A percentile compares a stretch with the other conserved stretches of the same genome.
Evolutionary conservation across 2,329 filamentous ascomycete genomes (phyloP).

Genomic region (Calonectria henricotiae): DNA sequence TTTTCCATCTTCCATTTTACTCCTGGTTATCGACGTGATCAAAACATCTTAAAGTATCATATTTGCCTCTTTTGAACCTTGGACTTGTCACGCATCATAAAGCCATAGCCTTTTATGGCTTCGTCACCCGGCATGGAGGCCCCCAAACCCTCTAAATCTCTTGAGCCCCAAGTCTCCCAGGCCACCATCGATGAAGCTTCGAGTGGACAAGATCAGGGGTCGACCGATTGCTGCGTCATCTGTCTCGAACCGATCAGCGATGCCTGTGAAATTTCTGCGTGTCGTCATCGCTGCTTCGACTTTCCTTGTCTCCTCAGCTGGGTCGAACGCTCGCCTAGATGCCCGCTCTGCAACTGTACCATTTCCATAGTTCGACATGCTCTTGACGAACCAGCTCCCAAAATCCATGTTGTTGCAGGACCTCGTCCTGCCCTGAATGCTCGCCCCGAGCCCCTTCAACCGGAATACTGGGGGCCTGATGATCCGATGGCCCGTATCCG

Average conservation of each 20-base stretch:
- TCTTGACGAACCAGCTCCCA: conserved; percentile 65
- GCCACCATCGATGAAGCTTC: conserved; percentile 52
- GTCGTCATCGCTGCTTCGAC: conserved; percentile 87
- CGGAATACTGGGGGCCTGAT: no score
- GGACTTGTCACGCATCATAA: not conserved
- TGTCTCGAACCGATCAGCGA: conserved; percentile 86
- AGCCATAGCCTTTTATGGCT: not conserved
- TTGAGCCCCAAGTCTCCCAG: conserved; percentile 30
- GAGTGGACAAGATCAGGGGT: conserved; percentile 44
- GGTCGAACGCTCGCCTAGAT: conserved; percentile 81
- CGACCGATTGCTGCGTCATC: conserved; percentile 80
- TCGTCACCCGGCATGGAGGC: not conserved
- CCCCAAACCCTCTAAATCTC: conserved; percentile 47
- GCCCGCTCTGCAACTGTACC: conserved; percentile 82
- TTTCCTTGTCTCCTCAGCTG: conserved; percentile 88
- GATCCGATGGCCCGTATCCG: conserved; percentile 32
- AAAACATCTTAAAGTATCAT: not conserved
- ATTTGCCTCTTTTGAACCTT: not conserved
- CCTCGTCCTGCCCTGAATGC: conserved; percentile 61
- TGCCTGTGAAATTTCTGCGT: conserved; percentile 81
- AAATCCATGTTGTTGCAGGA: conserved; percentile 70
- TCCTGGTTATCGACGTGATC: not conserved
- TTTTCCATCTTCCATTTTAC: not conserved
- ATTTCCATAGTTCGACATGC: conserved; percentile 77
- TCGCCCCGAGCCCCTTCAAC: conserved; percentile 38